These are phyloP conservation scores for Tetragonia tetragonoides DNA, from an alignment of 148 eudicot species.

Conservation along the genomic window DNA sequence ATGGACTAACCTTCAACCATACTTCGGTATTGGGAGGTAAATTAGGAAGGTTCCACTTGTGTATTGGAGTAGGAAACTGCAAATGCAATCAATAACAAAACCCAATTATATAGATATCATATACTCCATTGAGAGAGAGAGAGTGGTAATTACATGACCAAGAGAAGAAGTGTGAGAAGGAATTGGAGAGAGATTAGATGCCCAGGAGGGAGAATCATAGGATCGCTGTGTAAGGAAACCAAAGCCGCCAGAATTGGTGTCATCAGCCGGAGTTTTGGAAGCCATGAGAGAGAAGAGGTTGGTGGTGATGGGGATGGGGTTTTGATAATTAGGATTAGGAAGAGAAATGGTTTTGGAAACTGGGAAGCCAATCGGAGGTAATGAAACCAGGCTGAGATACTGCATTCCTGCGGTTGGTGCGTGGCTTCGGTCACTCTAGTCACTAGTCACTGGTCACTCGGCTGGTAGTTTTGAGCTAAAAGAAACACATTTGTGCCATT, in stretches of 20 bases:
- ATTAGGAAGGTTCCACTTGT: conserved; percentile 94
- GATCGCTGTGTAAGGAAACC: conserved; percentile 50
- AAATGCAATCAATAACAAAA: conserved; percentile 3
- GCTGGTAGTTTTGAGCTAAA: too few relatives aligned
- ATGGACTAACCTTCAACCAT: conserved; percentile 73
- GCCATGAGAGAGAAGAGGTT: conserved; percentile 6
- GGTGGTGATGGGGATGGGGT: background rate
- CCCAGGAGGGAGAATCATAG: conserved; percentile 81
- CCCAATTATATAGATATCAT: background rate
- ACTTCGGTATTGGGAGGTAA: conserved; percentile 71
- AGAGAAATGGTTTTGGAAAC: too few relatives aligned
- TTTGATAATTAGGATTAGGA: too few relatives aligned
- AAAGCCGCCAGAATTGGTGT: conserved; percentile 18
- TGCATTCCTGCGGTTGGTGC: too few relatives aligned
- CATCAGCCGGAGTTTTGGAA: background rate
- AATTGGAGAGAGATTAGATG: conserved; percentile 65
- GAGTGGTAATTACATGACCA: conserved; percentile 47
- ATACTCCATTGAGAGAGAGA: background rate
- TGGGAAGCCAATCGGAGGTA: too few relatives aligned
- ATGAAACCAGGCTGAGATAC: too few relatives aligned
- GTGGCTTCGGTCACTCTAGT: too few relatives aligned
- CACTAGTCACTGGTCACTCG: too few relatives aligned
- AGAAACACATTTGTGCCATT: too few relatives aligned
- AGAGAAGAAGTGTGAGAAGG: conserved; percentile 68
- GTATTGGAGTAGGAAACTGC: conserved; percentile 96